A percentile compares a stretch with the other conserved stretches of the same genome.
Conservation (phyloP, 345 rosid genomes). For the Pistacia integerrima region DNA sequence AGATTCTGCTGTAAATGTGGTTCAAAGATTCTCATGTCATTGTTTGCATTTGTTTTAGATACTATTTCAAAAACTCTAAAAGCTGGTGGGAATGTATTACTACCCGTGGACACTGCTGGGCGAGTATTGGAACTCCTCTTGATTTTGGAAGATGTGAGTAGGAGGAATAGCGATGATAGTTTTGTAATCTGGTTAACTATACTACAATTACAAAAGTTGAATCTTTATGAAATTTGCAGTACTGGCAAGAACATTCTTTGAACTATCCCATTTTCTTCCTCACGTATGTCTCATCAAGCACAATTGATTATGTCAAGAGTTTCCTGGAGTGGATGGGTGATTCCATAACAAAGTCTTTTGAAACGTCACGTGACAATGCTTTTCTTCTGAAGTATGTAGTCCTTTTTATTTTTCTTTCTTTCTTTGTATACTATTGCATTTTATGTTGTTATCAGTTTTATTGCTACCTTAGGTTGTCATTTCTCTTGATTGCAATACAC, state of each 20-base stretch:
- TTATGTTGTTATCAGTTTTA: background rate
- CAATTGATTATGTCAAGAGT: constrained; percentile 95
- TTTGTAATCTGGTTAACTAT: constrained; percentile 17
- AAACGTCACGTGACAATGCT: constrained; percentile 96
- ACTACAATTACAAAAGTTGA: constrained; percentile 24
- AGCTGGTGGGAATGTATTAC: constrained; percentile 85
- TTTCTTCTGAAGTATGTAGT: constrained; percentile 75
- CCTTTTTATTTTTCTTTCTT: background rate
- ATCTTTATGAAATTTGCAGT: constrained; percentile 51
- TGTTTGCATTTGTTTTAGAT: constrained; percentile 32
- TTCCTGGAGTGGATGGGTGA: constrained; percentile 99
- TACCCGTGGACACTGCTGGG: constrained; percentile 92
- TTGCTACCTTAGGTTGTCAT: constrained; percentile 2
- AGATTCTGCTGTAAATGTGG: constrained; percentile 16
- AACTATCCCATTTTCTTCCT: constrained; percentile 85
- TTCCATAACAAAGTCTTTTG: constrained; percentile 93
- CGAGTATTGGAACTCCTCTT: constrained; percentile 90
- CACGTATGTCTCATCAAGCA: constrained; percentile 89
- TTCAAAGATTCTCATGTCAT: background rate
- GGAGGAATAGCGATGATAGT: background rate
- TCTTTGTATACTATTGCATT: background rate
- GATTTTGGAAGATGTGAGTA: constrained; percentile 82
- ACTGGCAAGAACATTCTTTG: constrained; percentile 68
- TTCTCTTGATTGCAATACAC: constrained; percentile 6
- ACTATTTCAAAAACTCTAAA: constrained; percentile 72